Conservation (phyloP, 2,329 filamentous ascomycete genomes). For the Ascochyta pisi region DNA sequence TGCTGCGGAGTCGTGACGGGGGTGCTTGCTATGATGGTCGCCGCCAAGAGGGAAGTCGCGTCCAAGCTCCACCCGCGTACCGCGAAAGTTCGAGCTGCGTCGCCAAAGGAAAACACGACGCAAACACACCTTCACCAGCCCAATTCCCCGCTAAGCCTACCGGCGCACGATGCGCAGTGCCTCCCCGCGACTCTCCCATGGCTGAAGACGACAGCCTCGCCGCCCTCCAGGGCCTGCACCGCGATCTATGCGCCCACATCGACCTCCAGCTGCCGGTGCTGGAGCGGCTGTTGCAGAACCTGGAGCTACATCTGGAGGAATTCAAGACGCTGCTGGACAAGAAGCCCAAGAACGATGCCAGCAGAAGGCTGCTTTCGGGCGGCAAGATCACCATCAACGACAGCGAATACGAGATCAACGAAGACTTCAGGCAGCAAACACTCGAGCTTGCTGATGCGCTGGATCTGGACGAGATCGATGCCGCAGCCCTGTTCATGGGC, state of each 20-base stretch:
- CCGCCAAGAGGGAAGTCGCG: conserved; percentile 25
- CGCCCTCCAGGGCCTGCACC: conserved; percentile 82
- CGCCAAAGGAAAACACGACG: conserved; percentile 29
- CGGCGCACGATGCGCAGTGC: conserved; percentile 43
- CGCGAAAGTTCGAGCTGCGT: conserved; percentile 32
- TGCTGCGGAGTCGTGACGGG: conserved; percentile 29
- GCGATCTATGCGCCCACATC: conserved; percentile 79
- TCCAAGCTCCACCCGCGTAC: conserved; percentile 38
- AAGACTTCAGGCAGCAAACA: conserved; percentile 83
- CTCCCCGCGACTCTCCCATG: conserved; percentile 59
- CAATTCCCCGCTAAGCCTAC: conserved; percentile 8
- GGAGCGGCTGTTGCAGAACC: conserved; percentile 69
- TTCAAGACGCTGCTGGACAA: conserved; percentile 78
- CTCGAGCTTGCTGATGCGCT: conserved; percentile 86
- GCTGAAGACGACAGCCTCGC: conserved; percentile 75
- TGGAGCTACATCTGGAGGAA: conserved; percentile 71
- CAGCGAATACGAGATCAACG: conserved; percentile 80
- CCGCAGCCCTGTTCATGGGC: conserved; percentile 77
- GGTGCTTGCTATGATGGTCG: conserved; percentile 16
- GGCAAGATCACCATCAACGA: conserved; percentile 78
- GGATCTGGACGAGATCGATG: conserved; percentile 87
- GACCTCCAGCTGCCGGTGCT: conserved; percentile 74
- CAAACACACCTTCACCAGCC: conserved; percentile 23
- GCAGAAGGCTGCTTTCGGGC: conserved; percentile 61
- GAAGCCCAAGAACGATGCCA: conserved; percentile 74